phyloP scores from a whole-genome alignment of 1,284 basidiomycete genomes.

The Cryptococcus maquisensis region DNA sequence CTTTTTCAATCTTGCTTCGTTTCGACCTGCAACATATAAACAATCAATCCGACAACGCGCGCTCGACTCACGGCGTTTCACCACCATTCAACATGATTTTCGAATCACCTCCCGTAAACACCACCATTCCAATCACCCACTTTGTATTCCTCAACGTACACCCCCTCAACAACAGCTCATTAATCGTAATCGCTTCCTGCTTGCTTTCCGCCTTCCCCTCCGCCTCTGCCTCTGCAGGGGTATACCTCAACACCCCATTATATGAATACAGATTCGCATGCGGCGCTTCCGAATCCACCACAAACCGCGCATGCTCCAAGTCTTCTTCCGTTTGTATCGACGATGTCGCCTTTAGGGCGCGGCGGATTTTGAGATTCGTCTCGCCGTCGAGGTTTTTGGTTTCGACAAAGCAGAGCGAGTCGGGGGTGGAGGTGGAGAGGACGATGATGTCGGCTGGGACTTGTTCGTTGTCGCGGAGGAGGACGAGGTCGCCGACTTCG shows the following conservation, averaged over 20 bases:
- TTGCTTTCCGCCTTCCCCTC: slow-evolving; percentile 30
- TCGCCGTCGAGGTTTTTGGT: slow-evolving; percentile 97
- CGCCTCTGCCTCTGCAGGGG: slow-evolving; percentile 11
- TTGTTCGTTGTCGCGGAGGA: slow-evolving; percentile 88
- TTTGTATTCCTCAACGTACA: slow-evolving; percentile 88
- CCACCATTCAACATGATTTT: slow-evolving; percentile 98
- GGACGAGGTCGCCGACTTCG: slow-evolving; percentile 92
- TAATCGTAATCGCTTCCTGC: slow-evolving; percentile 65
- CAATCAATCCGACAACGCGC: not conserved
- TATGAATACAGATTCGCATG: slow-evolving; percentile 91
- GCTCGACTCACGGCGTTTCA: slow-evolving; percentile 59
- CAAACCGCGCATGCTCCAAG: slow-evolving; percentile 76
- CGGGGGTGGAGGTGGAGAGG: slow-evolving; percentile 66
- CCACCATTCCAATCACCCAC: slow-evolving; percentile 91
- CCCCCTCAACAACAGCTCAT: slow-evolving; percentile 87
- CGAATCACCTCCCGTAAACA: slow-evolving; percentile 91
- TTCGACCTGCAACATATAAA: slow-evolving; percentile 56
- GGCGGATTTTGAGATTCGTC: slow-evolving; percentile 88
- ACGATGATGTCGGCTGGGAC: slow-evolving; percentile 93
- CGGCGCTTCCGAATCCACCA: slow-evolving; percentile 87
- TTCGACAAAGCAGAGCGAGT: slow-evolving; percentile 81
- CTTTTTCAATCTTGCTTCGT: slow-evolving; percentile 91
- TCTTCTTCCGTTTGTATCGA: slow-evolving; percentile 82
- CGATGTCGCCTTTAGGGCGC: slow-evolving; percentile 70
- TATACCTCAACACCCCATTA: slow-evolving; percentile 78